Percentiles rank a stretch among this genome's conserved stretches.
phyloP scores from a whole-genome alignment of 176 grass and related monocot species.

The Hsuehochloa calcarea region DNA sequence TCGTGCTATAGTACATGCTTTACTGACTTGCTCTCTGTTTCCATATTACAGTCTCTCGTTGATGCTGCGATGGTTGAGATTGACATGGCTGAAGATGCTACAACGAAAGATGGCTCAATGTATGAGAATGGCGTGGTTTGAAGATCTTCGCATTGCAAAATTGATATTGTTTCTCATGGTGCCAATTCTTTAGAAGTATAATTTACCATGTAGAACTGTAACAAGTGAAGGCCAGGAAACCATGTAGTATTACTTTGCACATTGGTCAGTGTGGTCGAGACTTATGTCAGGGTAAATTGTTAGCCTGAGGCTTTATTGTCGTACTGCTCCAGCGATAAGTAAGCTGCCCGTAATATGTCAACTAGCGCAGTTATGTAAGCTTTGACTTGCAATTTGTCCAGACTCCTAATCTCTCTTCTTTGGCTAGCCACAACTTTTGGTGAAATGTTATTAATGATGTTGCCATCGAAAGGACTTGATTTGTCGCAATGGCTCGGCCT shows the following conservation, averaged over 20 bases:
- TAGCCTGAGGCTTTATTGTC: neutral
- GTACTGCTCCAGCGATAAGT: slow-evolving; percentile 7
- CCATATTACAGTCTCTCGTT: slow-evolving; percentile 47
- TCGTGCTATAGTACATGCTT: neutral
- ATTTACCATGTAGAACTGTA: slow-evolving; percentile 28
- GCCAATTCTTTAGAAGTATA: slow-evolving; percentile 6
- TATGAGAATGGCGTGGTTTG: slow-evolving; percentile 59
- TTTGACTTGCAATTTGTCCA: neutral
- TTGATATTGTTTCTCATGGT: neutral
- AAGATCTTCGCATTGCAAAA: neutral
- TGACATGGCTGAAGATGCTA: slow-evolving; percentile 58
- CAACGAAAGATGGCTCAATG: slow-evolving; percentile 54
- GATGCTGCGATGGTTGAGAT: slow-evolving; percentile 52
- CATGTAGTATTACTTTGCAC: slow-evolving; percentile 6
- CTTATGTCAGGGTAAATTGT: neutral
- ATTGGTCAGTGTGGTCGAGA: slow-evolving; percentile 3
- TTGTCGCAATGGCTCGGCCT: neutral
- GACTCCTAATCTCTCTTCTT: neutral
- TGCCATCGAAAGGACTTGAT: neutral
- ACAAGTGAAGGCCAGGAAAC: slow-evolving; percentile 11
- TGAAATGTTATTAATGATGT: neutral
- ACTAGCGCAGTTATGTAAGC: neutral
- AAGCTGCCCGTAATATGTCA: neutral
- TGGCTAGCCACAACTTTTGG: neutral
- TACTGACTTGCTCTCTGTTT: slow-evolving; percentile 1